Evolutionary conservation across 139 green algal genomes (phyloP).

Genomic region (Nannochloris sp.): DNA sequence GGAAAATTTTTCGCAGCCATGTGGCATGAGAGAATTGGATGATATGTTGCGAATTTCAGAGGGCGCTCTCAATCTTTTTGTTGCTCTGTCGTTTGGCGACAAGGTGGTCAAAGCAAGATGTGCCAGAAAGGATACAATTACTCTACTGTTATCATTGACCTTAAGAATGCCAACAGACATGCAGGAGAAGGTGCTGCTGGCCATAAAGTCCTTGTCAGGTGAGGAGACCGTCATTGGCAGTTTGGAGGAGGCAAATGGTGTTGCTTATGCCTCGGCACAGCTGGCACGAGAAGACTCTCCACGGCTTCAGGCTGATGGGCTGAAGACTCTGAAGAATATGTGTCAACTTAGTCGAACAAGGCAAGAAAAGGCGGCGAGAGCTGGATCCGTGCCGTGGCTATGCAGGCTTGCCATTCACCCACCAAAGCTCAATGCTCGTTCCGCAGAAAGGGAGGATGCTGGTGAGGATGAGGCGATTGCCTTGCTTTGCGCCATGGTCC

Average conservation of each 20-base stretch:
- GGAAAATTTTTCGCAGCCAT: neutral
- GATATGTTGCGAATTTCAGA: neutral
- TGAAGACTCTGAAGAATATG: constrained; percentile 65
- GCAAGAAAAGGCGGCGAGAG: constrained; percentile 50
- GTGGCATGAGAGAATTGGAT: neutral
- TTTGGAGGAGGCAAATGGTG: constrained; percentile 24
- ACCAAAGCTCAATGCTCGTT: constrained; percentile 7
- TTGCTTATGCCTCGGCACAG: constrained; percentile 38
- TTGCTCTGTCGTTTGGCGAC: constrained; percentile 36
- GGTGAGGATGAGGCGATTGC: constrained; percentile 42
- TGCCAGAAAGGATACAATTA: constrained; percentile 19
- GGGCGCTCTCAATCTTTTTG: constrained; percentile 3
- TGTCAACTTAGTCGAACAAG: constrained; percentile 62
- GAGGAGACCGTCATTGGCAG: constrained; percentile 44
- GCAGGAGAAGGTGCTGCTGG: constrained; percentile 12
- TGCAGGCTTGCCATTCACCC: constrained; percentile 1
- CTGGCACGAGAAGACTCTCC: constrained; percentile 5
- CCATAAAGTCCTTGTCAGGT: constrained; percentile 15
- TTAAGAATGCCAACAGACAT: neutral
- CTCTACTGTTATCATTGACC: constrained; percentile 6
- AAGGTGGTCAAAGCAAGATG: constrained; percentile 56
- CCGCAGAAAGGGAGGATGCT: constrained; percentile 15
- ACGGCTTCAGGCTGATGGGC: constrained; percentile 46
- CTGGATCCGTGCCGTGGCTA: constrained; percentile 47
- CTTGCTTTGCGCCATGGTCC: constrained; percentile 57